Base-by-base conservation (phyloP, 2,329 filamentous ascomycete species). In the Fusarium bulbicola region DNA sequence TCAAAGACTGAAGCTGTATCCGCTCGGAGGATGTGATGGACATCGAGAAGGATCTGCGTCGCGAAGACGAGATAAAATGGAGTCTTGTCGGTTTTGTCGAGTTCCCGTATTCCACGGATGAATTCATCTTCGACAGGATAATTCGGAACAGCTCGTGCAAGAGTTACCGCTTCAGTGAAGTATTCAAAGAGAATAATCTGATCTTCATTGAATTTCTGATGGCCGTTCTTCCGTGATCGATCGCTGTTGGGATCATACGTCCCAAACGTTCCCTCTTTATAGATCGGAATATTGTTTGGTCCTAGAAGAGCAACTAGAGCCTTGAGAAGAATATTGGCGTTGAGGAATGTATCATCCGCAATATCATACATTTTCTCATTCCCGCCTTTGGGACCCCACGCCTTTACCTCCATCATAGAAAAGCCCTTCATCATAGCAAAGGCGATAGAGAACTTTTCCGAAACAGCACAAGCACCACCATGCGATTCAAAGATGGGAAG, bases 251-350 rank as follows among this genome's bases (percentile, higher is more conserved):
- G 15, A 24, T 43, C 40, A 43, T 43, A 43, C 15, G 15, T 24
- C 3, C 40, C n/a, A 24, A 43, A 24, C n/a, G 16, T 43, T 24
- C 40, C n/a, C n/a, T 43, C 15, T 15, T 43, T 43, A 12, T 43
- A 43, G 7, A 24, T 43, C 6, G n/a, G 40, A 8, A 43, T 24
- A 18, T 24, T 43, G 3, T 4, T 15, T 15, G n/a, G 40, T 7
- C 14, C 15, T 7, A 43, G n/a, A 24, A 18, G 6, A 24, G n/a
- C 40, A 0, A 43, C 40, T 1, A 24, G 7, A 1, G n/a, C 6
- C 1, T 43, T 24, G 15, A 43, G 15, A 24, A 43, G 15, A 16
- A 43, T 43, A 5, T 43, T 43, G 9, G n/a, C 40, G n/a, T 24
- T 43, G 15, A 43, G 40, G 40, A 43, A 43, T 24, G 40, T 43